phyloP scores from a whole-genome alignment of 345 rosid genomes.

The Syzygium aqueum region DNA sequence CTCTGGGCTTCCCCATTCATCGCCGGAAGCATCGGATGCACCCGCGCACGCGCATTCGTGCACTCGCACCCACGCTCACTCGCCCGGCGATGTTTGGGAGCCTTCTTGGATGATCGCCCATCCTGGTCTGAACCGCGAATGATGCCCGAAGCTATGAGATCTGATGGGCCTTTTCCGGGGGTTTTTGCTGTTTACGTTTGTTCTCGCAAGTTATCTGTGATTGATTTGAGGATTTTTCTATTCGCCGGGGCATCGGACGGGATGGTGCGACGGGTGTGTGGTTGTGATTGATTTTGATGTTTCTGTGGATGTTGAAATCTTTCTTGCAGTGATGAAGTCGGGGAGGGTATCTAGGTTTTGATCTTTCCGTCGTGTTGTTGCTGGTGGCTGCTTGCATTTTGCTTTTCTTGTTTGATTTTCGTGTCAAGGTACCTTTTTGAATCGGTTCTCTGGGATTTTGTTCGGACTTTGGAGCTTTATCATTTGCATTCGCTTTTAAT shows the following conservation, averaged over 20 bases:
- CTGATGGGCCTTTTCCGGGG: not conserved
- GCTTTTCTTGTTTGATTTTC: not conserved
- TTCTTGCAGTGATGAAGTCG: not conserved
- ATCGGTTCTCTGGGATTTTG: not conserved
- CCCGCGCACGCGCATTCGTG: not conserved
- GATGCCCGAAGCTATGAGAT: constrained; percentile 10
- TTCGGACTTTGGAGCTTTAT: not conserved
- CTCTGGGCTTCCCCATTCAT: not conserved
- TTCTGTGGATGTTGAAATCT: not conserved
- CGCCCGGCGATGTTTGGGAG: not conserved
- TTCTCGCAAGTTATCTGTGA: not conserved
- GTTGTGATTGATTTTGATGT: not conserved
- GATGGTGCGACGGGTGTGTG: not conserved
- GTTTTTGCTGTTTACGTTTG: not conserved
- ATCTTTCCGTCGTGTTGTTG: not conserved
- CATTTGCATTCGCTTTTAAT: not conserved
- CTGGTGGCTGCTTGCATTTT: not conserved
- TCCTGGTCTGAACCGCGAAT: not conserved
- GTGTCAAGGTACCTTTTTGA: not conserved
- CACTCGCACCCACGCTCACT: not conserved
- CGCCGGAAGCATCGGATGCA: not conserved
- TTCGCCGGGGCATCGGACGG: not conserved
- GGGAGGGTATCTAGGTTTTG: not conserved
- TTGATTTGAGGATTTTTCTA: not conserved
- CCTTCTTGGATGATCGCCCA: not conserved